These are phyloP conservation scores for Ceratocystis lukuohia DNA, from an alignment of 2,329 filamentous ascomycete genomes.

Conservation along the genomic window DNA sequence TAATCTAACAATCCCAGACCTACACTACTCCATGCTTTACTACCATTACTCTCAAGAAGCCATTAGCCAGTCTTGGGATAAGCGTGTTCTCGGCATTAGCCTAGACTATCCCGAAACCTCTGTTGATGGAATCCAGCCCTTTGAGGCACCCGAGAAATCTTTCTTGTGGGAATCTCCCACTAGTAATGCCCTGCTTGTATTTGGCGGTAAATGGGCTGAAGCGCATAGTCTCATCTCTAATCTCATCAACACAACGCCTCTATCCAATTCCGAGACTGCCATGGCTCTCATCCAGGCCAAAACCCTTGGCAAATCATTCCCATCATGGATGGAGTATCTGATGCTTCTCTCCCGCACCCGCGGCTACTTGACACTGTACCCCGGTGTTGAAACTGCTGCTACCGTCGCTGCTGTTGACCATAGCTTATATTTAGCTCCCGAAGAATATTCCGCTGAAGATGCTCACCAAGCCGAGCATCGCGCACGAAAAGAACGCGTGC, in stretches of 20 bases:
- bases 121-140: slow-evolving; percentile 45
- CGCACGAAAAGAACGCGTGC: slow-evolving; percentile 23
- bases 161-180: slow-evolving; percentile 81
- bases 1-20: slow-evolving; percentile 32
- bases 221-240: slow-evolving; percentile 66
- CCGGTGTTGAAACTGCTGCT: slow-evolving; percentile 40
- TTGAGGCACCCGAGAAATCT: slow-evolving; percentile 37
- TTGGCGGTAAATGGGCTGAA: slow-evolving; percentile 77
- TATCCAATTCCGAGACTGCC: slow-evolving; percentile 29
- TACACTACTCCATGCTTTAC: slow-evolving; percentile 64
- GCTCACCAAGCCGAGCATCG: slow-evolving; percentile 20
- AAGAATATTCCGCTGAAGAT: slow-evolving; percentile 42
- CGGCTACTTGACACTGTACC: slow-evolving; percentile 71
- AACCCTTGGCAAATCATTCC: slow-evolving; percentile 51
- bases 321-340: slow-evolving; percentile 66
- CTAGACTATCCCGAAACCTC: slow-evolving; percentile 57
- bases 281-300: slow-evolving; percentile 34
- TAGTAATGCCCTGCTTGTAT: slow-evolving; percentile 67
- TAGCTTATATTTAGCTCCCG: slow-evolving; percentile 59
- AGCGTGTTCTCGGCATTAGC: slow-evolving; percentile 61
- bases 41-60: slow-evolving; percentile 54
- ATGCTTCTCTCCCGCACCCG: slow-evolving; percentile 62
- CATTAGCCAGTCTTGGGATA: slow-evolving; percentile 33
- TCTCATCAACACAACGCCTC: slow-evolving; percentile 27
- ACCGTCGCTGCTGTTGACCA: slow-evolving; percentile 61